Evolutionary conservation across 2,329 filamentous ascomycete genomes (phyloP).

Genomic region (Microdochium nivale): DNA sequence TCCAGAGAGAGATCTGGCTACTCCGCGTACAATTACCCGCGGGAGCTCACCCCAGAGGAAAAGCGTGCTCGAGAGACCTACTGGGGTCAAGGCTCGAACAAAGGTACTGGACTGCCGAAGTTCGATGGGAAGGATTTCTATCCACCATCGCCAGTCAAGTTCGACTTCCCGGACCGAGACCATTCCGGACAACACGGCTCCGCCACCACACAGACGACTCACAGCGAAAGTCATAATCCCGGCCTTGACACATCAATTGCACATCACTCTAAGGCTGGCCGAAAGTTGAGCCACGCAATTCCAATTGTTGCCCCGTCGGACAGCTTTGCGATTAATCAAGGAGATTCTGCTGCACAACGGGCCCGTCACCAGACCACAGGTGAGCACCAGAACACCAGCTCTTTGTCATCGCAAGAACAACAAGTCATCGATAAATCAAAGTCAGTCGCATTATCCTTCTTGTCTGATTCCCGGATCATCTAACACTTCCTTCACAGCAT

Average conservation of each 20-base stretch:
- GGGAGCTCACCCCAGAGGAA: slow-evolving; percentile 51
- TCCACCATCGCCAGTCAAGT: slow-evolving; percentile 43
- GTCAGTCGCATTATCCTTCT: slow-evolving; percentile 9
- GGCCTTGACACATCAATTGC: background rate
- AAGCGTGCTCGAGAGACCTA: slow-evolving; percentile 49
- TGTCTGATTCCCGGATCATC: background rate
- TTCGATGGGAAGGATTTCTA: slow-evolving; percentile 60
- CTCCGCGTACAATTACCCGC: slow-evolving; percentile 44
- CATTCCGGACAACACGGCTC: background rate
- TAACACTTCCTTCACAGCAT: background rate
- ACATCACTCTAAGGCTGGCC: slow-evolving; percentile 11
- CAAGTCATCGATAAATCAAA: slow-evolving; percentile 18
- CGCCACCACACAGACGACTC: background rate
- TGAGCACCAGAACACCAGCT: background rate
- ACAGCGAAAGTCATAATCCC: background rate
- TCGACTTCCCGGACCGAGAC: slow-evolving; percentile 4
- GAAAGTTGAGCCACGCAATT: slow-evolving; percentile 22
- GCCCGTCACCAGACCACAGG: background rate
- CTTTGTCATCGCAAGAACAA: background rate
- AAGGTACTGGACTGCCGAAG: slow-evolving; percentile 47
- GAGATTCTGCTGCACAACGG: background rate
- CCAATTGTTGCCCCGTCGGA: slow-evolving; percentile 20
- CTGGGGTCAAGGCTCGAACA: slow-evolving; percentile 47
- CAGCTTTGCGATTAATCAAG: slow-evolving; percentile 6
- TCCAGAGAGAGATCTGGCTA: slow-evolving; percentile 5